Conservation (phyloP, 441 rosid species). For the Manihot esculenta region DNA sequence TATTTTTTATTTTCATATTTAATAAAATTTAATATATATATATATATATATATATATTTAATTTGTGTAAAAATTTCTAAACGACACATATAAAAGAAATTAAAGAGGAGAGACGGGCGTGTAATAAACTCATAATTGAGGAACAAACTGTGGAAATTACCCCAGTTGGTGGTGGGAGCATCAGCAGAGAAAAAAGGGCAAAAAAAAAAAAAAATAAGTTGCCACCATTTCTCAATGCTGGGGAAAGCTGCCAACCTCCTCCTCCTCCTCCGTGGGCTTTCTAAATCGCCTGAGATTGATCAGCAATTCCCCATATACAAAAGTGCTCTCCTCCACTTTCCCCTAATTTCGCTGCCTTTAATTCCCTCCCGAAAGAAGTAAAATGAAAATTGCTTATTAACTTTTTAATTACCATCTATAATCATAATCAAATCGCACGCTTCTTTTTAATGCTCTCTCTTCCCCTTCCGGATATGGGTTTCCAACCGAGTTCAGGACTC, state of each 20-base stretch:
- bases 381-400: neutral
- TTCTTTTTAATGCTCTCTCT: neutral
- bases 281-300: neutral
- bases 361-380: neutral
- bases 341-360: neutral
- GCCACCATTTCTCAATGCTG: no score
- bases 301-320: neutral
- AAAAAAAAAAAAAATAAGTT: no score
- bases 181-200: neutral
- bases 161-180: neutral
- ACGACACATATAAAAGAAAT: no score
- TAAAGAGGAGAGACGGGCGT: no score
- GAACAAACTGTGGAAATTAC: no score
- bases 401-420: neutral
- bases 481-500: constrained; percentile 33
- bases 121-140: no score
- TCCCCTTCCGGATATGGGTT: constrained; percentile 23
- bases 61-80: no score
- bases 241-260: neutral
- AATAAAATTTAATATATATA: no score
- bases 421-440: neutral
- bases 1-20: no score
- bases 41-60: no score
- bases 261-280: neutral
- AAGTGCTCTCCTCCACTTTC: neutral